phyloP scores from a whole-genome alignment of 257 asterid species.

The Nicotiana benthamiana region DNA sequence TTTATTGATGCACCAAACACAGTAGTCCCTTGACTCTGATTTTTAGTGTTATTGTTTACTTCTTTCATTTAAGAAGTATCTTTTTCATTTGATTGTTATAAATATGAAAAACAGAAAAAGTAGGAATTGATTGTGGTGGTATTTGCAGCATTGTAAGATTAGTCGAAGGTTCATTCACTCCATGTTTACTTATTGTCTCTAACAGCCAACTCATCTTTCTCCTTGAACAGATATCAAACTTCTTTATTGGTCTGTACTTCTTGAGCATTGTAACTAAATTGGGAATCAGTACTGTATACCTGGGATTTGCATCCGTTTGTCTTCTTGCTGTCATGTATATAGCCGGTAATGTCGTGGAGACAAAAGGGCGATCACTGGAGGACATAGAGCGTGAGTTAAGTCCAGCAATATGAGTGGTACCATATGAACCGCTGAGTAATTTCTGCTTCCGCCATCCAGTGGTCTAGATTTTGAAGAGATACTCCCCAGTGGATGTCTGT shows the following conservation, averaged over 20 bases:
- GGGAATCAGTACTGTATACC: conserved; percentile 82
- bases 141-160: background rate
- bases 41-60: background rate
- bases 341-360: conserved; percentile 72
- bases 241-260: conserved; percentile 81
- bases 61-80: background rate
- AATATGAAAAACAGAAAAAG: background rate
- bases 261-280: conserved; percentile 76
- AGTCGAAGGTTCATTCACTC: background rate
- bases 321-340: conserved; percentile 70
- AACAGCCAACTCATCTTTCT: background rate
- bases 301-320: conserved; percentile 76
- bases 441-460: background rate
- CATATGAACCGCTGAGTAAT: background rate
- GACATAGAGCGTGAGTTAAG: conserved; percentile 75
- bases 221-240: conserved; percentile 66
- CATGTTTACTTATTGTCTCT: background rate
- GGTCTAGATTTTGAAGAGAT: background rate
- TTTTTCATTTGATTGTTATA: background rate
- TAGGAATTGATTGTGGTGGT: background rate
- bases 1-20: background rate
- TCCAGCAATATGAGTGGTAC: conserved; percentile 37
- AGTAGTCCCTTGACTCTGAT: background rate
- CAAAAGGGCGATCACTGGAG: conserved; percentile 89
- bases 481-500: background rate